Percentiles rank a stretch among this genome's conserved stretches.
Conservation (phyloP, 2,329 filamentous ascomycete genomes). For the Hypoxylon sp. region DNA sequence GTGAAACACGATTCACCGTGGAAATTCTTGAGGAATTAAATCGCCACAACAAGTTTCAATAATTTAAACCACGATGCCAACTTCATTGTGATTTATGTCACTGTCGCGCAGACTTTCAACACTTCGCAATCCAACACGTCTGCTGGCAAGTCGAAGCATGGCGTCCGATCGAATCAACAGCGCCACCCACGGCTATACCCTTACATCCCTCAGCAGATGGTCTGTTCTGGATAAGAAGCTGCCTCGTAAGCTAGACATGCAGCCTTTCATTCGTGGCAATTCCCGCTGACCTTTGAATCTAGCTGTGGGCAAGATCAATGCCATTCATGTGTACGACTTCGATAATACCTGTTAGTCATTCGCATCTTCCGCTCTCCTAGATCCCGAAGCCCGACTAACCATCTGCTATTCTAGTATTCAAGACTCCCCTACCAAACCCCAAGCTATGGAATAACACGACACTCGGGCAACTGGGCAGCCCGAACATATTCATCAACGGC, state of each 20-base stretch:
- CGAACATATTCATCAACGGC: slow-evolving; percentile 82
- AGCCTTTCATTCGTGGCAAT: background rate
- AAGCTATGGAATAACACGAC: slow-evolving; percentile 86
- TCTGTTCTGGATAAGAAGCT: slow-evolving; percentile 80
- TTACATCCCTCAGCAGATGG: slow-evolving; percentile 85
- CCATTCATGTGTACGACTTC: slow-evolving; percentile 95
- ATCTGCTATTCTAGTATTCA: slow-evolving; percentile 74
- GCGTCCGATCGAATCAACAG: slow-evolving; percentile 43
- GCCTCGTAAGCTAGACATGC: slow-evolving; percentile 64
- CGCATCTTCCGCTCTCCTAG: slow-evolving; percentile 1
- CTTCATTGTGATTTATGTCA: slow-evolving; percentile 22
- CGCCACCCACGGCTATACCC: slow-evolving; percentile 59
- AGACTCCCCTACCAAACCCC: slow-evolving; percentile 88
- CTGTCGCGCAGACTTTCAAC: slow-evolving; percentile 22
- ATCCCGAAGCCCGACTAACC: slow-evolving; percentile 29
- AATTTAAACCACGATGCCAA: slow-evolving; percentile 17
- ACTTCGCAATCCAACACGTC: slow-evolving; percentile 9
- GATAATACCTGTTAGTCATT: slow-evolving; percentile 84
- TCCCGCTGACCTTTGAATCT: slow-evolving; percentile 29
- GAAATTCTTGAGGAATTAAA: background rate
- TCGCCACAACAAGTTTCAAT: background rate
- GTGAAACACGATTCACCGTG: too few species aligned
- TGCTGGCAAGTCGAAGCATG: slow-evolving; percentile 40
- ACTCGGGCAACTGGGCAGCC: slow-evolving; percentile 79
- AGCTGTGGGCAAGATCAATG: slow-evolving; percentile 76